Conservation (phyloP, 176 grass and related monocot species). For the Carex kokanica region DNA sequence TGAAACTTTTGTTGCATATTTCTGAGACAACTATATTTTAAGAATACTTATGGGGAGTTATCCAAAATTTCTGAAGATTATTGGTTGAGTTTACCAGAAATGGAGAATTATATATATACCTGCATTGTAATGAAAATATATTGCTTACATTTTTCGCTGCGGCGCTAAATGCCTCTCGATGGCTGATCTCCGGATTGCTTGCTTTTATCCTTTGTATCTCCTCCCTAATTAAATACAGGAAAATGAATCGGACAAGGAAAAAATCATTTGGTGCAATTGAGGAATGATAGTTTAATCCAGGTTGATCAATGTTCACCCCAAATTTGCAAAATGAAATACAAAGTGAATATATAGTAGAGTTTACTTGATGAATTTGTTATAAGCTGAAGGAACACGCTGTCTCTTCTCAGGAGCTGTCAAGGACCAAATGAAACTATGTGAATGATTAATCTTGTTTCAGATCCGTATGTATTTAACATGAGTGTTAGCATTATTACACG, state of each 20-base stretch:
- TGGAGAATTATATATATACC: background rate
- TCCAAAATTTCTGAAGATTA: background rate
- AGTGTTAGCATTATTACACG: background rate
- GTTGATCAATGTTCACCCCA: background rate
- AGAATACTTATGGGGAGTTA: background rate
- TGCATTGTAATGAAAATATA: background rate
- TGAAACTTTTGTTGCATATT: background rate
- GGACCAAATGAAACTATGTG: background rate
- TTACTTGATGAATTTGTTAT: slow-evolving; percentile 97
- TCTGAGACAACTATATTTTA: background rate
- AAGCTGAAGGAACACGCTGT: slow-evolving; percentile 85
- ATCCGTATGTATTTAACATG: background rate
- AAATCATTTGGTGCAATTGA: background rate
- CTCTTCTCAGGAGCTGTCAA: slow-evolving; percentile 71
- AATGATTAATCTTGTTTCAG: background rate
- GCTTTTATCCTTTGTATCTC: slow-evolving; percentile 97
- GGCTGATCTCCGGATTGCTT: slow-evolving; percentile 87
- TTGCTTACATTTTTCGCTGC: slow-evolving; percentile 88
- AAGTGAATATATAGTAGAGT: slow-evolving; percentile 8
- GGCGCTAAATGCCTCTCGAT: slow-evolving; percentile 84
- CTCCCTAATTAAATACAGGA: slow-evolving; percentile 39
- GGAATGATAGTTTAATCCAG: background rate
- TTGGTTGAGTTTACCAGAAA: background rate
- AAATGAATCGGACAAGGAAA: slow-evolving; percentile 10
- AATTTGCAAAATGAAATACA: background rate